These are phyloP conservation scores for Nemania abortiva DNA, from an alignment of 2,329 filamentous ascomycete genomes.

Conservation along the genomic window DNA sequence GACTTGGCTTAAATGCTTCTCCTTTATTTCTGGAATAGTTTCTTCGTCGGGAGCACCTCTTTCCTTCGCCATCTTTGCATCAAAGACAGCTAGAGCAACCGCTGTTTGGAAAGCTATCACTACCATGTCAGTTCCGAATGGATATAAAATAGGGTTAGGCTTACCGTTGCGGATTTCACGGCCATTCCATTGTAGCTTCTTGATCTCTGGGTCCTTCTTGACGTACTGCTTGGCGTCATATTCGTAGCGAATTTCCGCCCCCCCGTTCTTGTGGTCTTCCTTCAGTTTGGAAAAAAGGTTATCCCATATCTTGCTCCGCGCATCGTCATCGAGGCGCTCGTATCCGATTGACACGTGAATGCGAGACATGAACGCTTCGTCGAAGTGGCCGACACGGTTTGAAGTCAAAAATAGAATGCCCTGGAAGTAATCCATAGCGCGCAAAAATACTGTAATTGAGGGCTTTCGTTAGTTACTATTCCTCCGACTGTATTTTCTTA, in stretches of 20 bases:
- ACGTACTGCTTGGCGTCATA: slow-evolving; percentile 25
- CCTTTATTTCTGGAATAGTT: slow-evolving; percentile 33
- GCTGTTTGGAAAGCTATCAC: slow-evolving; percentile 36
- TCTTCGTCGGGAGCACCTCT: slow-evolving; percentile 22
- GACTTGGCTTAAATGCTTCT: slow-evolving; percentile 33
- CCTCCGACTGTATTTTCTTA: neutral
- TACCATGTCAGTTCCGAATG: neutral
- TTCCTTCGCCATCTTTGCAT: slow-evolving; percentile 24
- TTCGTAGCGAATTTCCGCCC: slow-evolving; percentile 24
- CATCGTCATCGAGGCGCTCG: slow-evolving; percentile 10
- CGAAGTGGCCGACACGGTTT: slow-evolving; percentile 23
- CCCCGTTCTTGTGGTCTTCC: slow-evolving; percentile 20
- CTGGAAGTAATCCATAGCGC: slow-evolving; percentile 26
- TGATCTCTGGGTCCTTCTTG: slow-evolving; percentile 10
- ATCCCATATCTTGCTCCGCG: slow-evolving; percentile 15
- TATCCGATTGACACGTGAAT: slow-evolving; percentile 20
- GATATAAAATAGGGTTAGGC: neutral
- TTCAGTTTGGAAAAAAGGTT: slow-evolving; percentile 21
- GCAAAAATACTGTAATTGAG: slow-evolving; percentile 17
- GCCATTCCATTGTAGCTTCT: slow-evolving; percentile 18
- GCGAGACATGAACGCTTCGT: slow-evolving; percentile 25
- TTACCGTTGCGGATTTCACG: slow-evolving; percentile 30
- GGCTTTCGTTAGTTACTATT: neutral
- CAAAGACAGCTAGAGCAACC: slow-evolving; percentile 35
- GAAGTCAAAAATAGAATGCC: slow-evolving; percentile 28